phyloP scores from a whole-genome alignment of 371 early-diverging fungal genomes.

The Basidiobolus meristosporus region DNA sequence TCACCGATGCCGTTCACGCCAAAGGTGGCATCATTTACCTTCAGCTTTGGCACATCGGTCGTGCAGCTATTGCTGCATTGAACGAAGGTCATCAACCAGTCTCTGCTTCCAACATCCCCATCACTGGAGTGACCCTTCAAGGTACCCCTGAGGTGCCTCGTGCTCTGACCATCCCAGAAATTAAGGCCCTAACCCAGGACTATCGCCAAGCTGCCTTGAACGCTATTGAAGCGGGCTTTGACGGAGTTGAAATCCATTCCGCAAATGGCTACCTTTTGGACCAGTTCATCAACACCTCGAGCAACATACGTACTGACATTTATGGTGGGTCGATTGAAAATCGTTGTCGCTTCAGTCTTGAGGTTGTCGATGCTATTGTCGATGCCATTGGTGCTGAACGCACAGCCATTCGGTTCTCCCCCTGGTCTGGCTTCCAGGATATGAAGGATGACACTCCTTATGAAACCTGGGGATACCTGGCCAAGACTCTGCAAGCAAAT shows the following conservation, averaged over 20 bases:
- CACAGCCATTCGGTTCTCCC: conserved; percentile 60
- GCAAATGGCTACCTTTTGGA: conserved; percentile 40
- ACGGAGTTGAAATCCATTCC: conserved; percentile 45
- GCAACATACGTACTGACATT: conserved; percentile 37
- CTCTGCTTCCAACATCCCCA: conserved; percentile 14
- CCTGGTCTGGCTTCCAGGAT: conserved; percentile 22
- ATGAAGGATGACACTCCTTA: conserved; percentile 17
- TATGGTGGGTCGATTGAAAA: conserved; percentile 33
- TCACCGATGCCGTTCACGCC: conserved; percentile 38
- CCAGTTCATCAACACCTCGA: conserved; percentile 23
- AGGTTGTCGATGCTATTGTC: conserved; percentile 15
- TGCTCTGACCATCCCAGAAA: conserved; percentile 34
- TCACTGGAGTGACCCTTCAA: conserved; percentile 20
- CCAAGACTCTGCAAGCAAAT: conserved; percentile 29
- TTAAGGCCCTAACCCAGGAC: conserved; percentile 23
- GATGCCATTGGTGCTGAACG: not conserved
- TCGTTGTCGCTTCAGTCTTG: conserved; percentile 19
- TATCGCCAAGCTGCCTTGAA: conserved; percentile 13
- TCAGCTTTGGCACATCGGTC: conserved; percentile 68
- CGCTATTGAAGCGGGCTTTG: conserved; percentile 23
- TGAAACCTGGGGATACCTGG: too few species aligned
- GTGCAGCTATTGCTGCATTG: conserved; percentile 7
- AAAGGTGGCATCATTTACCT: conserved; percentile 41
- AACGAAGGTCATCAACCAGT: conserved; percentile 6
- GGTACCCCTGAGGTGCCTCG: conserved; percentile 4